Base-by-base conservation (phyloP, 2,329 filamentous ascomycete species). In the Leptosphaerulina australis region DNA sequence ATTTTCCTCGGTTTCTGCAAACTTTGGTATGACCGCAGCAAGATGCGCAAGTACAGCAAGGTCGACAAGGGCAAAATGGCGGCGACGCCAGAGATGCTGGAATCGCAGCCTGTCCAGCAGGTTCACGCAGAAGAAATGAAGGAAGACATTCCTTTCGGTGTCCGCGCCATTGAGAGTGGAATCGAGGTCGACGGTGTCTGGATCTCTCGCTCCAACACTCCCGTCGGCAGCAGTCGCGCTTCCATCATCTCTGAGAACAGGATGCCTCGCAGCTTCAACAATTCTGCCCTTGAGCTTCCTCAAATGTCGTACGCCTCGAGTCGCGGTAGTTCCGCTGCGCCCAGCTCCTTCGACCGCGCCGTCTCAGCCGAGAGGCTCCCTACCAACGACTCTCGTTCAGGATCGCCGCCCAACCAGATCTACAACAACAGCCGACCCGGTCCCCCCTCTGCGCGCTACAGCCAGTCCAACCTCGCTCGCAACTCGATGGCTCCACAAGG, bases 101-200 rank as follows among this genome's bases (percentile, higher is more conserved):
- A 85, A 61, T 83, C 88, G 58, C 86, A 87, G 65, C 18, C 80
- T 79, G 56, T 71, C 78, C 84, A 60, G 17, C 63, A 77, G 84
- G 46, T 45, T 76, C 39, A 44, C 4, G 55, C 44, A 35, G 51
- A 81, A 73, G 60, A 84, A 77, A 55, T 84, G 78, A 63, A 78
- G 37, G 78, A 83, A 40, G 86, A 90, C 8, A 83, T 95, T 26
- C 91, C 91, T 0, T 97, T 97, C 64, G 92, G 93, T 15, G 84
- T 94, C 44, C 85, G 88, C 60, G 92, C 92, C 5, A 83, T 97
- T 36, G 87, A 96, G 69, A 88, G 83, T 60, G 91, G 91, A 5
- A 79, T 95, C 33, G 83, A 93, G 67, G 83, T 96, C 6, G 90
- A 96, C 57, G 92, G 91, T 3, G 91, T 97, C 40, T 81, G 77